Percentiles rank a stretch among this genome's conserved stretches.
These are phyloP conservation scores for Carallia pectinifolia DNA, from an alignment of 345 rosid species.

Conservation along the genomic window DNA sequence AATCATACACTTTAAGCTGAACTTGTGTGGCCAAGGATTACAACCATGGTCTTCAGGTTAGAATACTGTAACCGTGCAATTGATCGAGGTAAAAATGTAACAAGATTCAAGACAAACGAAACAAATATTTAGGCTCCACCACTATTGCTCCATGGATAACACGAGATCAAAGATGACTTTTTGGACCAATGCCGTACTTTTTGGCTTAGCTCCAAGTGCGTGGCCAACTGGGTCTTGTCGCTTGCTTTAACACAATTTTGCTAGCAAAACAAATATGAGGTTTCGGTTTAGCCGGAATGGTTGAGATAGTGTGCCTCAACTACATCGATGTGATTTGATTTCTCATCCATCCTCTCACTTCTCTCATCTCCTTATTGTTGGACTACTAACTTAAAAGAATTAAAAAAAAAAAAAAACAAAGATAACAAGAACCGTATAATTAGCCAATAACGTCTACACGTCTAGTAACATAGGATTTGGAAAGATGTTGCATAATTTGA, in stretches of 20 bases:
- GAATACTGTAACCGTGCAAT: background rate
- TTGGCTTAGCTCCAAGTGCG: background rate
- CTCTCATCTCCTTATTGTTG: too few relatives aligned
- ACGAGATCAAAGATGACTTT: background rate
- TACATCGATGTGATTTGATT: too few relatives aligned
- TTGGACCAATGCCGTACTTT: too few relatives aligned
- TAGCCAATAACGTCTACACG: slow-evolving; percentile 4
- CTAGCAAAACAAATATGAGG: slow-evolving; percentile 8
- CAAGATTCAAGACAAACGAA: background rate
- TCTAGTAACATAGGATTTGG: slow-evolving; percentile 13
- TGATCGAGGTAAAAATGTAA: background rate
- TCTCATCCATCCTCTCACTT: too few relatives aligned
- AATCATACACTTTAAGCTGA: background rate
- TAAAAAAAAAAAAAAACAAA: background rate
- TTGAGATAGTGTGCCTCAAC: too few relatives aligned
- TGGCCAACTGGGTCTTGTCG: background rate
- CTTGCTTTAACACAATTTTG: slow-evolving; percentile 24
- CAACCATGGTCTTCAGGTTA: background rate
- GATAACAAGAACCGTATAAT: slow-evolving; percentile 12
- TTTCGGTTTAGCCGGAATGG: too few relatives aligned
- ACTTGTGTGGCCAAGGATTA: slow-evolving; percentile 7
- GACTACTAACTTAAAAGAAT: too few relatives aligned
- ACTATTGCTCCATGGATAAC: background rate
- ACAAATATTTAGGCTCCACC: background rate
- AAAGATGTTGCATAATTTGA: slow-evolving; percentile 24